Evolutionary conservation across 2,329 filamentous ascomycete genomes (phyloP), one percentile per base, ranked within the genome.

Genomic region (Hymenoscyphus salicellus): DNA sequence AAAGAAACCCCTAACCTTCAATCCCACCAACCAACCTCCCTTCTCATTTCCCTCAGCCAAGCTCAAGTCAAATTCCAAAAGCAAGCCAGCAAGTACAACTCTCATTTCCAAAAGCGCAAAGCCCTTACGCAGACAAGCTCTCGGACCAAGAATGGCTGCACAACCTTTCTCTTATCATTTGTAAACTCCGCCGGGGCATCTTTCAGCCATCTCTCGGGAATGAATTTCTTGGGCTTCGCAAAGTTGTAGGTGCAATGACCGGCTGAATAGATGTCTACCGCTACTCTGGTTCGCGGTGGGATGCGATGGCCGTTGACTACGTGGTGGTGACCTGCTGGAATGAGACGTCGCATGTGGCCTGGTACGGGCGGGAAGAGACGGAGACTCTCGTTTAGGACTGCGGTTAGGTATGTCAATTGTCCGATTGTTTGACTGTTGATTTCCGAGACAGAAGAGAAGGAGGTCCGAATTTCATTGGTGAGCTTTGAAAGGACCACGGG

Each of bases 391-490:
- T 77, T 67, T 2, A 81, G 64, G 14, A 77, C 73, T 5, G 79
- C 78, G 16, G 70, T 58, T 5, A 78, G 68, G 62, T 80, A 80
- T 0, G 62, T 62, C 5, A 72, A 38, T 1, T 55, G 55, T 11
- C 62, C 38, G 17, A 65, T 43, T 20, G 26, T 61, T 1, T 28
- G 33, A 30, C 62, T 61, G 5, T 28, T 36, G 28, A 63, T 70
- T 23, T 70, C 66, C 1, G 17, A 26, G 26, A 72, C 70, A 10
- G 66, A 71, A 7, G 60, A 66, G 68, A 83, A 83, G 0, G 75
- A 63, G 3, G 67, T 63, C 3, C 80, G 76, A 4, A 83, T 72
- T 65, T 84, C 82, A 0, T 72, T 66, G 2, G 72, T 73, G 2
- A 84, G 73, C 36, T 75, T 78, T 1, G 71, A 65, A 58, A 81